phyloP scores from a whole-genome alignment of 306 rosid genomes.

The Citrullus colocynthis region DNA sequence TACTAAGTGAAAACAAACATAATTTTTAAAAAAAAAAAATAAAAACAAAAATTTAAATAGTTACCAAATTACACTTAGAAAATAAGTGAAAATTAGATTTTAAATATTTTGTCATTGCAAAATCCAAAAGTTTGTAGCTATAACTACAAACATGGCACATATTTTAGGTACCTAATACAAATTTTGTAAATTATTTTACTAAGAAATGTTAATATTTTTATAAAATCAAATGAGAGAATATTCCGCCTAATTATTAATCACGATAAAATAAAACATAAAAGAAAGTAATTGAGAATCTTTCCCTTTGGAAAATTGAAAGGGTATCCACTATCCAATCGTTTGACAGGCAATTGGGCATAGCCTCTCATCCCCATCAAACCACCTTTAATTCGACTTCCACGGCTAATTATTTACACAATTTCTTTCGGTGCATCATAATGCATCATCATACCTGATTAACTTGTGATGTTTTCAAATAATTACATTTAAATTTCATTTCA shows the following conservation, averaged over 20 bases:
- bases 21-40: no score
- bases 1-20: no score
- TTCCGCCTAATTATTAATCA: not conserved
- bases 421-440: not conserved
- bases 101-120: no score
- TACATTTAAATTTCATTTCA: not conserved
- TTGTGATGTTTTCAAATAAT: not conserved
- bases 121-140: no score
- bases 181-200: not conserved
- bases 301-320: constrained; percentile 7
- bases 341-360: not conserved
- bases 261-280: not conserved
- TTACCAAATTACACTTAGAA: no score
- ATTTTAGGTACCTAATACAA: no score
- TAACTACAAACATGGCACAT: no score
- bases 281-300: constrained; percentile 3
- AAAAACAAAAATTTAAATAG: no score
- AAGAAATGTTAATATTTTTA: not conserved
- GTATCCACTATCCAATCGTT: not conserved
- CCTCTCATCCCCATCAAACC: not conserved
- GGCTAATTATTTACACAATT: not conserved
- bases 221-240: not conserved
- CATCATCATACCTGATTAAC: not conserved
- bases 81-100: no score
- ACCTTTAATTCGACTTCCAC: not conserved